A percentile compares a stretch with the other conserved stretches of the same genome.
Conservation (phyloP, 331 rosid genomes). For the Dryas integrifolia region DNA sequence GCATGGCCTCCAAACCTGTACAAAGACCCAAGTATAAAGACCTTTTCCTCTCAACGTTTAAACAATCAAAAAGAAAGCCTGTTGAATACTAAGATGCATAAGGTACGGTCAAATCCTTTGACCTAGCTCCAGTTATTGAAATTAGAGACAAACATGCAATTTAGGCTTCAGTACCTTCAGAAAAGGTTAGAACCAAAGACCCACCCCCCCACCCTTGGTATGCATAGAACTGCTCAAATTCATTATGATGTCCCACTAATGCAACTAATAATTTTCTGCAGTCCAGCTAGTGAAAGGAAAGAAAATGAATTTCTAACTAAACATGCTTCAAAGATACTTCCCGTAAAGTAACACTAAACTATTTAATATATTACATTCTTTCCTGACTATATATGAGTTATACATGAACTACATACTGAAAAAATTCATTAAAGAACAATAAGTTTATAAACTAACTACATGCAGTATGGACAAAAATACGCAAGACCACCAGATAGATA, state of each 20-base stretch:
- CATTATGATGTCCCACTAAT: background rate
- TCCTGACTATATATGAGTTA: background rate
- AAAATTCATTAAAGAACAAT: background rate
- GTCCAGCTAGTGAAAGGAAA: background rate
- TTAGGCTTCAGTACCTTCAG: background rate
- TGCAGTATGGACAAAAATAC: background rate
- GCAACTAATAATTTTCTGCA: background rate
- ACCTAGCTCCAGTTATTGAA: background rate
- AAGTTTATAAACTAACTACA: background rate
- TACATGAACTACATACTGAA: background rate
- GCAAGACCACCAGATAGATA: background rate
- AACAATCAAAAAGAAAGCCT: background rate
- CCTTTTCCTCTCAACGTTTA: background rate
- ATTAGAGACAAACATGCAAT: background rate
- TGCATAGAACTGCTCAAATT: background rate
- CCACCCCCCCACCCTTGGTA: background rate
- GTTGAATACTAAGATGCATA: conserved; percentile 10
- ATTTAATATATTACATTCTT: background rate
- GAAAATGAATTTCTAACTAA: too few relatives aligned
- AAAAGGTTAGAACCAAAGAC: background rate
- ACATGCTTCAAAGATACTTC: too few relatives aligned
- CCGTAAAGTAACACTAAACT: background rate
- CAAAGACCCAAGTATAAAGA: conserved; percentile 31
- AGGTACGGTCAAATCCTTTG: background rate
- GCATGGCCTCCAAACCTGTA: conserved; percentile 90